A percentile compares a stretch with the other conserved stretches of the same genome.
phyloP scores from a whole-genome alignment of 2,329 filamentous ascomycete genomes.

The Helminthosporium solani region DNA sequence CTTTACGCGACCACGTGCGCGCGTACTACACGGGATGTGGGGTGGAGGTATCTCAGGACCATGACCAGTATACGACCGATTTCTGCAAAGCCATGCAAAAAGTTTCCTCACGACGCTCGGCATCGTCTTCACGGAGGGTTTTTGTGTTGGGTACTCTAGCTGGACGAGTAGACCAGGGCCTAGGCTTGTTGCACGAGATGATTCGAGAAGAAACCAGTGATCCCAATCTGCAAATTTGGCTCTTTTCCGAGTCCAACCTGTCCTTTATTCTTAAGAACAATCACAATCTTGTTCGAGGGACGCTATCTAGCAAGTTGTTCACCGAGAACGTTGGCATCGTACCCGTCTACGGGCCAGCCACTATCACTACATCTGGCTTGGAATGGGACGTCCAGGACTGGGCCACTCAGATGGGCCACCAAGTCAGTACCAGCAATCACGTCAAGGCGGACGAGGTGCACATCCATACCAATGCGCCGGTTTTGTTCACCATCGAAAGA shows the following conservation, averaged over 20 bases:
- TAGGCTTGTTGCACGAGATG: slow-evolving; percentile 86
- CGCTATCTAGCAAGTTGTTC: slow-evolving; percentile 55
- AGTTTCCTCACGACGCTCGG: slow-evolving; percentile 49
- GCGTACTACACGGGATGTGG: slow-evolving; percentile 64
- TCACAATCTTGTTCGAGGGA: slow-evolving; percentile 66
- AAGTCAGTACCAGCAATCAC: slow-evolving; percentile 54
- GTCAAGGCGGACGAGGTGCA: slow-evolving; percentile 43
- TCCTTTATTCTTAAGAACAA: slow-evolving; percentile 77
- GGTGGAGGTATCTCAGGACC: slow-evolving; percentile 66
- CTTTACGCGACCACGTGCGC: slow-evolving; percentile 63
- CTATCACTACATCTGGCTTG: slow-evolving; percentile 77
- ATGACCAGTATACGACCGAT: slow-evolving; percentile 87
- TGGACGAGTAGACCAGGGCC: slow-evolving; percentile 87
- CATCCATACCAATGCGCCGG: slow-evolving; percentile 44
- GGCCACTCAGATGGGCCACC: slow-evolving; percentile 59
- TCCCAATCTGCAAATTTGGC: slow-evolving; percentile 60
- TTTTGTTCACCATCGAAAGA: slow-evolving; percentile 52
- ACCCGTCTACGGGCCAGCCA: slow-evolving; percentile 74
- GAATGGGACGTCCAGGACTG: slow-evolving; percentile 90
- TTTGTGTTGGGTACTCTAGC: slow-evolving; percentile 81
- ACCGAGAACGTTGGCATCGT: slow-evolving; percentile 83
- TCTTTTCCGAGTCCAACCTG: slow-evolving; percentile 78
- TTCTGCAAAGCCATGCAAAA: slow-evolving; percentile 77
- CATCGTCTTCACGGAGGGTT: slow-evolving; percentile 55
- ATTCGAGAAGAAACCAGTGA: slow-evolving; percentile 54